Evolutionary conservation across 345 rosid species (phyloP).

Genomic region (Gossypium ekmanianum): DNA sequence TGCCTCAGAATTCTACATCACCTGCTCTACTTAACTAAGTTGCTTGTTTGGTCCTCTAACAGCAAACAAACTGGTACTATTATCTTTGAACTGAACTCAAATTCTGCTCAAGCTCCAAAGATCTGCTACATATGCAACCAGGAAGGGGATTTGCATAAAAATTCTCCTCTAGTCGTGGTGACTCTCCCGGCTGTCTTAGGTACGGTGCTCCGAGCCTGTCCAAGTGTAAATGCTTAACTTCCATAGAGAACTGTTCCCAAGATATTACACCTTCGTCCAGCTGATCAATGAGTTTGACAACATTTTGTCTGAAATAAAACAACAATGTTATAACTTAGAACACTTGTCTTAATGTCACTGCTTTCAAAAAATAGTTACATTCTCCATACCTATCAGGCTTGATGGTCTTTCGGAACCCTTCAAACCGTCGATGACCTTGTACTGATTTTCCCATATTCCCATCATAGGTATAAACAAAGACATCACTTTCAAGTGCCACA

Average conservation of each 20-base stretch:
- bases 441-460: constrained; percentile 99
- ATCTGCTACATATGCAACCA: constrained; percentile 68
- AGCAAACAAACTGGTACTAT: constrained; percentile 10
- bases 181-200: constrained; percentile 52
- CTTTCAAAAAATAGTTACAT: neutral
- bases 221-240: constrained; percentile 56
- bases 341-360: neutral
- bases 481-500: constrained; percentile 90
- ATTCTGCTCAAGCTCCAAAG: constrained; percentile 33
- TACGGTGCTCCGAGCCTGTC: constrained; percentile 74
- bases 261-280: constrained; percentile 54
- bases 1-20: constrained; percentile 17
- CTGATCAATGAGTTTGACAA: constrained; percentile 65
- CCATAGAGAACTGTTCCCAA: constrained; percentile 70
- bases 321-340: neutral
- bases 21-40: constrained; percentile 16
- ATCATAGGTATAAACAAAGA: constrained; percentile 83
- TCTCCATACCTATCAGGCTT: constrained; percentile 67
- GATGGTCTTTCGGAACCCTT: constrained; percentile 79
- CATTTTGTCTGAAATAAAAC: constrained; percentile 52
- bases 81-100: constrained; percentile 30
- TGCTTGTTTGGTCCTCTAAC: constrained; percentile 17
- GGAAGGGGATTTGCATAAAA: constrained; percentile 90
- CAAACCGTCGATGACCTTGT: constrained; percentile 84
- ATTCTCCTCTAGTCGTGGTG: constrained; percentile 82